Evolutionary conservation across 169 alveolate species (phyloP), one percentile per base, ranked within the genome.

Genomic region (Cyclospora cayetanensis): DNA sequence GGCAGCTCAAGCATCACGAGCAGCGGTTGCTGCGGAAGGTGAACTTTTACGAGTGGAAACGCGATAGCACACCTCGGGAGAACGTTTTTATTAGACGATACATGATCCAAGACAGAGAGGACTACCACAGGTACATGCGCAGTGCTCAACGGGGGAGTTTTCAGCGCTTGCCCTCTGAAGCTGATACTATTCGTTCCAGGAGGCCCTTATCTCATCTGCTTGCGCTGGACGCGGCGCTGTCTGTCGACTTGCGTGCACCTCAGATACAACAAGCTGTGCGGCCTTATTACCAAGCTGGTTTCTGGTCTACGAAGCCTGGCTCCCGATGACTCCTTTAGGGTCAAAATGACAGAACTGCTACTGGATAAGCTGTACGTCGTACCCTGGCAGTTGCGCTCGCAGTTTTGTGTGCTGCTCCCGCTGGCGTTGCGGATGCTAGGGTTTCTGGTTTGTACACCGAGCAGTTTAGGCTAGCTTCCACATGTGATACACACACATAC

Each of bases 1-100:
- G 99, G 95, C 97, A 98, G 94, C 97, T 99, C 79, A 99, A 99
- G 95, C 97, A 96, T 93, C 99, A 99, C 85, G 99, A 99, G 97
- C 97, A 98, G 95, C 98, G 98, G 91, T 95, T 99, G 52, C 95
- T 98, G 79, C 98, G 98, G 94, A 97, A 98, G 94, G 99, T 97
- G 15, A 98, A 99, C 95, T 97, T 98, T 63, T 97, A 95, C 93
- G 97, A 97, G 92, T 99, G 99, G 99, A 99, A 98, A 93, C 96
- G 97, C 53, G 99, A 98, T 35, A 95, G 96, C 63, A 97, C 97
- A 65, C 90, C 92, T 80, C 95, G 99, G 68, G 99, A 98, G 93
- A 97, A 98, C 25, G 96, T 96, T 87, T 96, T 99, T 11, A 89
- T 98, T 83, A 94, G 99, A 76, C 96, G 98, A 93, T 98, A 98